Percentiles rank a stretch among this genome's conserved stretches.
These are phyloP conservation scores for Saccharomyces hybrid DNA, from an alignment of 1,139 yeast species.

Conservation along the genomic window DNA sequence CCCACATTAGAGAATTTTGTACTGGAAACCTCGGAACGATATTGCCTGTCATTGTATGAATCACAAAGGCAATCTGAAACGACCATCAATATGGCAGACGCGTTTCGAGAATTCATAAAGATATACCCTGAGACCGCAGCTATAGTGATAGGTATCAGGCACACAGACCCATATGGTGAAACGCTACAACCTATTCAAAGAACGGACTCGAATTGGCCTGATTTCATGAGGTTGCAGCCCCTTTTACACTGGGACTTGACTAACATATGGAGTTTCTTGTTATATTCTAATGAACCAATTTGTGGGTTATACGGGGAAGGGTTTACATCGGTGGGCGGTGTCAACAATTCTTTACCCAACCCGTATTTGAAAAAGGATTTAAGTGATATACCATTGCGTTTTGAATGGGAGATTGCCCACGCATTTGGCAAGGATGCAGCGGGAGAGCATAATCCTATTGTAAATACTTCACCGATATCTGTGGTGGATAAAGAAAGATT, in stretches of 20 bases:
- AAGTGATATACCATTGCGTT: constrained; percentile 8
- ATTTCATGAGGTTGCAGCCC: constrained; percentile 31
- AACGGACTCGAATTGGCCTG: constrained; percentile 32
- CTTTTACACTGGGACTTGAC: constrained; percentile 30
- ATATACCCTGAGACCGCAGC: constrained; percentile 25
- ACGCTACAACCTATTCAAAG: constrained; percentile 24
- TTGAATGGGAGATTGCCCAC: constrained; percentile 26
- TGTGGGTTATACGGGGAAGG: constrained; percentile 30
- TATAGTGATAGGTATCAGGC: constrained; percentile 30
- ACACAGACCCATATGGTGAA: constrained; percentile 31
- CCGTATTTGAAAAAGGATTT: constrained; percentile 18
- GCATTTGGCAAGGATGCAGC: constrained; percentile 8
- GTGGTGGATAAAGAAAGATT: constrained; percentile 2
- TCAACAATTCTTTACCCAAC: constrained; percentile 27
- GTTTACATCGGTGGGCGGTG: constrained; percentile 30
- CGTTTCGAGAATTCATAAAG: constrained; percentile 23
- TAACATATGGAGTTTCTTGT: constrained; percentile 30
- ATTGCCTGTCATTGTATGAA: constrained; percentile 27
- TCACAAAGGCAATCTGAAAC: constrained; percentile 14
- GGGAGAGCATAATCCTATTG: not conserved
- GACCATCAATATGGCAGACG: constrained; percentile 23
- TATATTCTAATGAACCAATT: constrained; percentile 30
- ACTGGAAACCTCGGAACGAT: constrained; percentile 19
- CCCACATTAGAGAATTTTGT: constrained; percentile 25
- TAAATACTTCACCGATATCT: not conserved